A percentile compares a stretch with the other conserved stretches of the same genome.
Conservation (phyloP, 164 flowering plant genomes). For the Vitis riparia region DNA sequence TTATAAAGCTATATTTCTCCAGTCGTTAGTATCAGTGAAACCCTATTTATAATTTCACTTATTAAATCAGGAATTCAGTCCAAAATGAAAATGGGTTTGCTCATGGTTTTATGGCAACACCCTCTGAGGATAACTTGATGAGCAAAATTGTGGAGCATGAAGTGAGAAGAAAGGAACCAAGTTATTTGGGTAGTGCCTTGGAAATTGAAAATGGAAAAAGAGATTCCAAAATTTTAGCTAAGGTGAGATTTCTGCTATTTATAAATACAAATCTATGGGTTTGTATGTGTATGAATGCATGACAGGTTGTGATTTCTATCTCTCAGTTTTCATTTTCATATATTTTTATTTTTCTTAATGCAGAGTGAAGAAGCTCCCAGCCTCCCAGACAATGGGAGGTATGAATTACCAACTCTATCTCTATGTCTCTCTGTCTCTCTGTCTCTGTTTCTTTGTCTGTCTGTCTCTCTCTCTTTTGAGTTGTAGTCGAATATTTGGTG, state of each 20-base stretch:
- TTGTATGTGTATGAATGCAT: background rate
- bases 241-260: slow-evolving; percentile 18
- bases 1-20: background rate
- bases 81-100: slow-evolving; percentile 27
- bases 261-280: background rate
- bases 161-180: slow-evolving; percentile 5
- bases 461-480: too few relatives aligned
- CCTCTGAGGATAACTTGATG: slow-evolving; percentile 6
- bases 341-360: slow-evolving; percentile 2
- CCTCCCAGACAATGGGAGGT: slow-evolving; percentile 28
- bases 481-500: background rate
- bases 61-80: slow-evolving; percentile 30
- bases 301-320: background rate
- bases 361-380: slow-evolving; percentile 30
- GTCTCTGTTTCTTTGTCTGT: too few relatives aligned
- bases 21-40: background rate
- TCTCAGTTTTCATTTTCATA: background rate
- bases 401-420: slow-evolving; percentile 3
- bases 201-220: slow-evolving; percentile 23
- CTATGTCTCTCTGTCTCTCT: background rate
- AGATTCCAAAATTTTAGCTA: slow-evolving; percentile 10
- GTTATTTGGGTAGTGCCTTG: slow-evolving; percentile 6
- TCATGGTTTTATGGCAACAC: slow-evolving; percentile 15
- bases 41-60: background rate
- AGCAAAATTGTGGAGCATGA: slow-evolving; percentile 15